phyloP scores from a whole-genome alignment of 805 yeast species.

The Yamadazyma sp. region DNA sequence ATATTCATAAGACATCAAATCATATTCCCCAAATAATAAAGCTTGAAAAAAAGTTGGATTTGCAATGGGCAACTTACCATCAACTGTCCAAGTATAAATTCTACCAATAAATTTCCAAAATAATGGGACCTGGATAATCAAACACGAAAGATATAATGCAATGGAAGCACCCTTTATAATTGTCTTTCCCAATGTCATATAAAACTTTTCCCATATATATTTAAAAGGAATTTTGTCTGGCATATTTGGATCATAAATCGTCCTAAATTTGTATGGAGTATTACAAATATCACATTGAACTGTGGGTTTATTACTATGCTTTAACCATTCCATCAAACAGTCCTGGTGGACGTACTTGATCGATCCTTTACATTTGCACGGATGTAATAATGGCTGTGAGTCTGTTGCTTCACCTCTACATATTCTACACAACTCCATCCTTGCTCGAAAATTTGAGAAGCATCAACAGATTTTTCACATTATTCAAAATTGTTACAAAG shows the following conservation, averaged over 20 bases:
- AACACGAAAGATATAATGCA: conserved; percentile 38
- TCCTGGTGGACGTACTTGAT: conserved; percentile 92
- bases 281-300: conserved; percentile 85
- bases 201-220: conserved; percentile 42
- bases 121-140: conserved; percentile 53
- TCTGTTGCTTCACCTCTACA: conserved; percentile 88
- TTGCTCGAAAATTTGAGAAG: too few species aligned
- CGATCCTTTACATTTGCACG: conserved; percentile 92
- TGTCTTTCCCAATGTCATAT: conserved; percentile 14
- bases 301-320: conserved; percentile 57
- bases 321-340: conserved; percentile 85
- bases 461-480: too few species aligned
- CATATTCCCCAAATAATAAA: conserved; percentile 37
- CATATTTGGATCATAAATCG: conserved; percentile 62
- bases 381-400: conserved; percentile 79
- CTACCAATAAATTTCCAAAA: conserved; percentile 56
- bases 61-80: conserved; percentile 44
- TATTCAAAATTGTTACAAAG: too few species aligned
- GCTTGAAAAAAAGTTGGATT: conserved; percentile 28
- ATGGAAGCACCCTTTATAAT: conserved; percentile 20
- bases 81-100: conserved; percentile 53
- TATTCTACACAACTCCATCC: conserved; percentile 67
- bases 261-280: conserved; percentile 63
- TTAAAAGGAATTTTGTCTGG: conserved; percentile 59
- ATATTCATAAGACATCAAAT: conserved; percentile 8